Evolutionary conservation across 306 rosid species (phyloP).

Genomic region (Ochetophila trinervis): DNA sequence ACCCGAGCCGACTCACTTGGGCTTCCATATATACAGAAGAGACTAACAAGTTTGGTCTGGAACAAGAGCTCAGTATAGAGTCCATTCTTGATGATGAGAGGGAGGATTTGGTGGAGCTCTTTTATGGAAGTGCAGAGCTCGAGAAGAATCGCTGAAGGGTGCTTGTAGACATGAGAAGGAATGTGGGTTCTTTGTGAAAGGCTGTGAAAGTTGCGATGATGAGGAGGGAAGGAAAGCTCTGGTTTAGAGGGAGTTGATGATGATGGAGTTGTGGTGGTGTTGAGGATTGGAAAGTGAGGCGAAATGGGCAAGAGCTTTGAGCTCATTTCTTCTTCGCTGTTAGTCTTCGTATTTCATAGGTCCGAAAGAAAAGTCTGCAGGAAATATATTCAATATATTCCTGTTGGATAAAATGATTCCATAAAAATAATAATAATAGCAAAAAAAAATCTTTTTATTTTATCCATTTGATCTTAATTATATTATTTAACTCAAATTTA

Average conservation of each 20-base stretch:
- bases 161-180: slow-evolving; percentile 72
- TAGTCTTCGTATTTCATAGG: too few relatives aligned
- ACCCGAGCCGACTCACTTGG: slow-evolving; percentile 63
- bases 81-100: slow-evolving; percentile 66
- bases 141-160: slow-evolving; percentile 76
- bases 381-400: too few relatives aligned
- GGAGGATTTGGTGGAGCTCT: slow-evolving; percentile 74
- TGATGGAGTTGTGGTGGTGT: not conserved
- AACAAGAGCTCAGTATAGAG: slow-evolving; percentile 64
- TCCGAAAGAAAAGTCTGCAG: not conserved
- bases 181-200: slow-evolving; percentile 60
- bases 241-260: slow-evolving; percentile 12
- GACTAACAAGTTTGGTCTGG: slow-evolving; percentile 80
- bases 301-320: slow-evolving; percentile 30
- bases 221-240: not conserved
- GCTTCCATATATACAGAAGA: slow-evolving; percentile 69
- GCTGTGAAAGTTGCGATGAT: slow-evolving; percentile 24
- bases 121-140: slow-evolving; percentile 68
- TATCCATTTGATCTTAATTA: too few relatives aligned
- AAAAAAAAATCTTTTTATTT: too few relatives aligned
- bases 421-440: too few relatives aligned
- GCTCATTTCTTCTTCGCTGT: slow-evolving; percentile 40
- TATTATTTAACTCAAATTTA: too few relatives aligned
- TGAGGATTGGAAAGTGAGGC: slow-evolving; percentile 23
- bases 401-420: not conserved